These are phyloP conservation scores for Royoungia palumana DNA, from an alignment of 768 basidiomycete species.

Conservation along the genomic window DNA sequence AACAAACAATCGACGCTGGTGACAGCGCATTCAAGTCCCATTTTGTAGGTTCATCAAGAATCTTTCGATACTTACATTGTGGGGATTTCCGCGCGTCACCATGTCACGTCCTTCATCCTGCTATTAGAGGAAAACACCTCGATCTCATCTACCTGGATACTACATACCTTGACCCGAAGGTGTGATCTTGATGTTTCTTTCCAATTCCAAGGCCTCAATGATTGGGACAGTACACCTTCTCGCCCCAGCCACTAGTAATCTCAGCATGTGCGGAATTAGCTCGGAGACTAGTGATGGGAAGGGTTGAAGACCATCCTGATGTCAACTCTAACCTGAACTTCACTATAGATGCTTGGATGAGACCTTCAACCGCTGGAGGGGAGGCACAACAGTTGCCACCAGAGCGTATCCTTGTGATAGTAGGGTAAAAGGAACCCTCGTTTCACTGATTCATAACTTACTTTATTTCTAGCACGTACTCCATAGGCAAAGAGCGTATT, in stretches of 20 bases:
- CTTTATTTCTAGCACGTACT: slow-evolving; percentile 71
- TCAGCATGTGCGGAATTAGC: slow-evolving; percentile 88
- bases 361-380: slow-evolving; percentile 17
- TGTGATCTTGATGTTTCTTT: slow-evolving; percentile 16
- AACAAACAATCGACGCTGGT: slow-evolving; percentile 84
- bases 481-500: slow-evolving; percentile 95
- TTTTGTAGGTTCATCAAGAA: slow-evolving; percentile 61
- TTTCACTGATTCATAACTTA: not conserved
- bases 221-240: slow-evolving; percentile 75
- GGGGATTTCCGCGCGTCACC: slow-evolving; percentile 94
- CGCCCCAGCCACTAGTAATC: slow-evolving; percentile 92
- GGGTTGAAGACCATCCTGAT: slow-evolving; percentile 27
- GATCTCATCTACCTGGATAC: slow-evolving; percentile 94
- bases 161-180: slow-evolving; percentile 90
- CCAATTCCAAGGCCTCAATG: slow-evolving; percentile 1
- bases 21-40: slow-evolving; percentile 74
- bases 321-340: slow-evolving; percentile 23
- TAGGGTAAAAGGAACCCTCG: slow-evolving; percentile 52
- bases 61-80: slow-evolving; percentile 91
- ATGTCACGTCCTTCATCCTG: slow-evolving; percentile 79
- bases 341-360: slow-evolving; percentile 55
- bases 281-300: slow-evolving; percentile 48
- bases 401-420: slow-evolving; percentile 54
- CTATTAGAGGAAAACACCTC: slow-evolving; percentile 73
- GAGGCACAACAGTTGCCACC: slow-evolving; percentile 36